A percentile compares a stretch with the other conserved stretches of the same genome.
Conservation (phyloP, 345 rosid genomes). For the Camelina neglecta region DNA sequence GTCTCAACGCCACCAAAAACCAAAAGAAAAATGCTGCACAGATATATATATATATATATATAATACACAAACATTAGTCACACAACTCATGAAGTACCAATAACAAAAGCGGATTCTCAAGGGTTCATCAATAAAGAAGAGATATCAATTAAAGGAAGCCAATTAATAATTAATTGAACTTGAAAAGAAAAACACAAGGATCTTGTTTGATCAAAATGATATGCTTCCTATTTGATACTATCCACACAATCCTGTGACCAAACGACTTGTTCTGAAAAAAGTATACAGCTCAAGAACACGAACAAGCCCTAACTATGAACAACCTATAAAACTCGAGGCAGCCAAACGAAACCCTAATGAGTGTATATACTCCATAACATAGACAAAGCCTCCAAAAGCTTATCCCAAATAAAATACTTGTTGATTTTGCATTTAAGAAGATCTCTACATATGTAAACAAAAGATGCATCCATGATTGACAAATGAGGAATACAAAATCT, state of each 20-base stretch:
- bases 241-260: slow-evolving; percentile 15
- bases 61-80: slow-evolving; percentile 16
- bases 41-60: slow-evolving; percentile 8
- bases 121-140: neutral
- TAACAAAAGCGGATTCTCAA: neutral
- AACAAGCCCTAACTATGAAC: slow-evolving; percentile 6
- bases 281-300: neutral
- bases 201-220: neutral
- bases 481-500: too few species aligned
- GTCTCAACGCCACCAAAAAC: slow-evolving; percentile 42
- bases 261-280: neutral
- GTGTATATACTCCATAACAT: neutral
- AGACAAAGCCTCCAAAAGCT: slow-evolving; percentile 9
- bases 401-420: too few species aligned
- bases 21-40: slow-evolving; percentile 34
- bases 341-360: neutral
- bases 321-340: neutral
- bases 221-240: slow-evolving; percentile 12
- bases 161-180: neutral
- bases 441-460: neutral
- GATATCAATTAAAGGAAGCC: neutral
- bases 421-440: too few species aligned
- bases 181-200: neutral
- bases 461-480: neutral
- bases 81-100: slow-evolving; percentile 1